Evolutionary conservation across 2,329 filamentous ascomycete genomes (phyloP), one percentile per base, ranked within the genome.

Genomic region (Capronia epimyces): DNA sequence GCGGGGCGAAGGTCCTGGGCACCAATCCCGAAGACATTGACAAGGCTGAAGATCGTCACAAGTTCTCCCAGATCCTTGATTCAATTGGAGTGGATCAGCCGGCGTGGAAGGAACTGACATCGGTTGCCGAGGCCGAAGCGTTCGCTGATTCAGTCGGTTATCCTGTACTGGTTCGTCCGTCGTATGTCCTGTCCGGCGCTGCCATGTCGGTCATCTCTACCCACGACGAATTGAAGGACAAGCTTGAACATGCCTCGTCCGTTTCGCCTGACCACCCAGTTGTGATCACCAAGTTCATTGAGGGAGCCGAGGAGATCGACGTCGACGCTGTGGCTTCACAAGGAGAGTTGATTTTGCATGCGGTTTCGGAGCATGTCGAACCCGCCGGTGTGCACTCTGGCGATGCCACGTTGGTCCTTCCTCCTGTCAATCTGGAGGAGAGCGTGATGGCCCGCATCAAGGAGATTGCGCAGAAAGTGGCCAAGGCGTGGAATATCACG

Each of bases 341-440:
- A 62, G 93, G 93, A 61, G 84, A 93, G 61, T 80, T 98, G 29
- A 78, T 98, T 53, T 69, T 97, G 46, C 93, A 98, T 67, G 91
- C 93, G 50, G 82, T 98, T 63, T 90, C 85, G 65, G 91, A 97
- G 75, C 93, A 98, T 75, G 81, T 98, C 57, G 93, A 98, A 72
- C 87, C 95, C 64, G 93, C 93, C 52, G 93, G 93, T 77, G 91
- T 98, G 22, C 93, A 98, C 79, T 97, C 93, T 49, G 93, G 93
- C 65, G 93, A 98, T 65, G 93, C 93, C 34, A 97, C 93, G 3
- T 80, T 98, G 43, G 85, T 98, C 39, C 83, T 98, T 1, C 93
- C 93, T 16, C 93, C 93, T 3, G 82, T 77, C 57, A 86, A 80
- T 67, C 82, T 97, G 20, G 87, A 95, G 58, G 76, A 85, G 62